Conservation (phyloP, 768 basidiomycete genomes). For the Sarcodon sp. region DNA sequence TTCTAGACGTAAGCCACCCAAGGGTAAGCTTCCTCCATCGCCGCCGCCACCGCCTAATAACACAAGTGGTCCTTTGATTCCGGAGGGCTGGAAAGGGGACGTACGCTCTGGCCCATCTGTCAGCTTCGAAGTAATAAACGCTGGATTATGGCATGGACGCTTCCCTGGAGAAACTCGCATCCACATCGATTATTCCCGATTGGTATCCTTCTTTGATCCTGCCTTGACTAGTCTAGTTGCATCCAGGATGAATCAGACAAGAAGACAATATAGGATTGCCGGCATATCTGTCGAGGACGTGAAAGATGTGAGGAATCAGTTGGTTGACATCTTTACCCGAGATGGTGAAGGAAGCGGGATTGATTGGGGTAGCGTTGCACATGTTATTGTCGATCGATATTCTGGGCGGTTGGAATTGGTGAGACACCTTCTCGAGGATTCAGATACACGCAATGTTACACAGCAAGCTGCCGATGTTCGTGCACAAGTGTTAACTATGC, state of each 20-base stretch:
- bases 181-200: constrained; percentile 17
- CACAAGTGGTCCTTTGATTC: background rate
- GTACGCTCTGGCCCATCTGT: constrained; percentile 1
- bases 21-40: background rate
- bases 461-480: constrained; percentile 4
- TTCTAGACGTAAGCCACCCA: too few relatives aligned
- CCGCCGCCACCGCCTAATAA: background rate
- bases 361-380: constrained; percentile 21
- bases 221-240: constrained; percentile 15
- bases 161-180: constrained; percentile 23
- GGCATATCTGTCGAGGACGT: constrained; percentile 15
- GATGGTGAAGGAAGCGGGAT: constrained; percentile 12
- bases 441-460: constrained; percentile 2
- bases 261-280: constrained; percentile 18
- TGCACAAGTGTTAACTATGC: constrained; percentile 14
- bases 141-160: constrained; percentile 18
- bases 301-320: background rate
- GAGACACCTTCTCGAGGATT: constrained; percentile 10
- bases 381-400: constrained; percentile 17
- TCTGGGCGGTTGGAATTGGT: constrained; percentile 17
- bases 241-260: constrained; percentile 12
- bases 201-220: constrained; percentile 25
- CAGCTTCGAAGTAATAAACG: constrained; percentile 2
- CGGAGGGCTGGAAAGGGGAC: constrained; percentile 2
- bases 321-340: constrained; percentile 5